phyloP scores from a whole-genome alignment of 768 basidiomycete genomes.

The Termitomyces sp. region DNA sequence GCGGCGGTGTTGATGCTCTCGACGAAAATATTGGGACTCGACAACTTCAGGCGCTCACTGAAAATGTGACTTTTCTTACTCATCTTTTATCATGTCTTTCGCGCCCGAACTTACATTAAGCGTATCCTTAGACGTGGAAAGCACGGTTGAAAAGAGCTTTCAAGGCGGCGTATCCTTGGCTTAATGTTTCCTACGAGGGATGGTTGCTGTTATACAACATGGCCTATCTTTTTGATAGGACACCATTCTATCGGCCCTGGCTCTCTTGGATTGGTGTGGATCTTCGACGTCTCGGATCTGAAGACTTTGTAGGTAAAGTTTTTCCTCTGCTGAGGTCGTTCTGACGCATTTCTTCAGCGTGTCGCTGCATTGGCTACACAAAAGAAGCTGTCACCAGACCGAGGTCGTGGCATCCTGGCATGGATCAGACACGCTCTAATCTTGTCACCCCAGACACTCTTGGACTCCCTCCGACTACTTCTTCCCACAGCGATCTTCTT shows the following conservation, averaged over 20 bases:
- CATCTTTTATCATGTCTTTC: slow-evolving; percentile 2
- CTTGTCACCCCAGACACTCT: slow-evolving; percentile 53
- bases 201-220: slow-evolving; percentile 83
- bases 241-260: slow-evolving; percentile 89
- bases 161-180: slow-evolving; percentile 77
- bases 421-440: slow-evolving; percentile 43
- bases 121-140: slow-evolving; percentile 38
- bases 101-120: slow-evolving; percentile 2
- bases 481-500: slow-evolving; percentile 91
- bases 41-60: slow-evolving; percentile 40
- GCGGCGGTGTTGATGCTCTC: slow-evolving; percentile 70
- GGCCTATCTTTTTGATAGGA: slow-evolving; percentile 85
- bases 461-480: slow-evolving; percentile 75
- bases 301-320: slow-evolving; percentile 62
- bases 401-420: slow-evolving; percentile 31
- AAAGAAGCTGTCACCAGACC: slow-evolving; percentile 23
- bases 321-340: background rate
- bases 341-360: slow-evolving; percentile 28
- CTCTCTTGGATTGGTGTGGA: slow-evolving; percentile 80
- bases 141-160: slow-evolving; percentile 56
- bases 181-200: slow-evolving; percentile 73
- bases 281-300: slow-evolving; percentile 70
- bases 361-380: slow-evolving; percentile 29
- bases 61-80: slow-evolving; percentile 38
- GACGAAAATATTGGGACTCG: slow-evolving; percentile 45